These are phyloP conservation scores for Coprinellus micaceus DNA, from an alignment of 768 basidiomycete species.

Conservation along the genomic window DNA sequence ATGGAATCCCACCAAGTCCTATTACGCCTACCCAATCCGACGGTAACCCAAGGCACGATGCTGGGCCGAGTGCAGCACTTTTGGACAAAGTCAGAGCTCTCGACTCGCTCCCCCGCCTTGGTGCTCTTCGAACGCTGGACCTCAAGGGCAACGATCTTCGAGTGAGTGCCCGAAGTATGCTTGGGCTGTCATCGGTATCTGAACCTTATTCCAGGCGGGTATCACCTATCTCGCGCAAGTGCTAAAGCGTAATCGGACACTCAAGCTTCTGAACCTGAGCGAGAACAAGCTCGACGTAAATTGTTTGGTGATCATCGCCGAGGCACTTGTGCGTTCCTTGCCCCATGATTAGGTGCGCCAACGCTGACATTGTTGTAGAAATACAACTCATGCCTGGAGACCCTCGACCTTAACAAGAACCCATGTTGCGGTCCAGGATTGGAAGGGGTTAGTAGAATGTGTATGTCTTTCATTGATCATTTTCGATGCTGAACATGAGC, in stretches of 20 bases:
- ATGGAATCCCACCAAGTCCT: conserved; percentile 26
- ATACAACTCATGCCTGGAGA: conserved; percentile 92
- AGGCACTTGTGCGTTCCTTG: conserved; percentile 70
- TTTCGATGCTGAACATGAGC: conserved; percentile 1
- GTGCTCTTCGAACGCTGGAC: conserved; percentile 85
- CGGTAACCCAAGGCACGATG: conserved; percentile 28
- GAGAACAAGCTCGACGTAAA: conserved; percentile 90
- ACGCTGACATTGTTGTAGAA: conserved; percentile 48
- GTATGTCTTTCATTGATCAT: neutral
- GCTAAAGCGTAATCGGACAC: conserved; percentile 89
- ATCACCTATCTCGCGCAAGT: conserved; percentile 93
- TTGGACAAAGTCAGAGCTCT: conserved; percentile 88
- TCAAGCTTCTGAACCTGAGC: conserved; percentile 90
- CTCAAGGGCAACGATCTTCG: conserved; percentile 88
- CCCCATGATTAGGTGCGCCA: neutral
- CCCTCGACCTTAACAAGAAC: conserved; percentile 88
- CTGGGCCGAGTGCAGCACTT: conserved; percentile 69
- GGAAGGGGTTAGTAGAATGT: conserved; percentile 70
- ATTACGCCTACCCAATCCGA: conserved; percentile 20
- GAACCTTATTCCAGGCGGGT: conserved; percentile 50
- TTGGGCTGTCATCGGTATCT: neutral
- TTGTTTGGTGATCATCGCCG: conserved; percentile 78
- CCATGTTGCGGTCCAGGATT: conserved; percentile 87
- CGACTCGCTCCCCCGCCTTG: conserved; percentile 81
- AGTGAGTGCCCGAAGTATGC: conserved; percentile 44